These are phyloP conservation scores for Aquilaria malaccensis DNA, from an alignment of 345 rosid genomes.

Conservation along the genomic window DNA sequence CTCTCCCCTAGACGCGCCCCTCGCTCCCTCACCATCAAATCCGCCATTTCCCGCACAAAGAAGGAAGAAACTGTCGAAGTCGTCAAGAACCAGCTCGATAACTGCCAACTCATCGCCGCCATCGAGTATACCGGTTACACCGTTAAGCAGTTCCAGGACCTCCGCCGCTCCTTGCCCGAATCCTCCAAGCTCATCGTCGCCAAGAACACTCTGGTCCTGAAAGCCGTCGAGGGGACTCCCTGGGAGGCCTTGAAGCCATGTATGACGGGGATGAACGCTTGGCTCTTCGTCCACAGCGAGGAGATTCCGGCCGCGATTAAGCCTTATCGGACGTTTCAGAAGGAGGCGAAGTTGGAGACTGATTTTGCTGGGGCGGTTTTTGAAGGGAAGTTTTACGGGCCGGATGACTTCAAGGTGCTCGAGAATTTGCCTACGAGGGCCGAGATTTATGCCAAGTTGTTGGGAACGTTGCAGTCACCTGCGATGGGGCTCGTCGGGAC, in stretches of 20 bases:
- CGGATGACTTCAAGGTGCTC: slow-evolving; percentile 58
- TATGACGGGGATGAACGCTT: slow-evolving; percentile 95
- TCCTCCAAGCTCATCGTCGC: slow-evolving; percentile 68
- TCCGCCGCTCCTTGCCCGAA: slow-evolving; percentile 65
- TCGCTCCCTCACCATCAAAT: slow-evolving; percentile 34
- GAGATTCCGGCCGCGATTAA: slow-evolving; percentile 80
- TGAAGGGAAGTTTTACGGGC: slow-evolving; percentile 85
- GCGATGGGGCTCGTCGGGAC: slow-evolving; percentile 71
- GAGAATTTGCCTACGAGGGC: slow-evolving; percentile 84
- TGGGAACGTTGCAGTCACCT: slow-evolving; percentile 79
- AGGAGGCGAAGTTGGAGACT: slow-evolving; percentile 63
- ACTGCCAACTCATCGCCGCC: slow-evolving; percentile 78
- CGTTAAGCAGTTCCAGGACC: slow-evolving; percentile 81
- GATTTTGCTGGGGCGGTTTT: slow-evolving; percentile 89
- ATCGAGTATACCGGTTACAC: slow-evolving; percentile 73
- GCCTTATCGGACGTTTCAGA: slow-evolving; percentile 75
- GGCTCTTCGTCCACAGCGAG: slow-evolving; percentile 87
- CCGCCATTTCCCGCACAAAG: slow-evolving; percentile 77
- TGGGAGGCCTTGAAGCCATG: slow-evolving; percentile 87
- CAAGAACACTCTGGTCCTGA: slow-evolving; percentile 75
- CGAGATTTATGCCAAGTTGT: slow-evolving; percentile 76
- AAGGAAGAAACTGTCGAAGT: slow-evolving; percentile 82
- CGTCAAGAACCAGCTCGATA: slow-evolving; percentile 69
- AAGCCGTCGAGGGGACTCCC: slow-evolving; percentile 83
- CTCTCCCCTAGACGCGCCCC: slow-evolving; percentile 17